A percentile compares a stretch with the other conserved stretches of the same genome.
phyloP scores from a whole-genome alignment of 257 asterid species.

The Rauvolfia tetraphylla region DNA sequence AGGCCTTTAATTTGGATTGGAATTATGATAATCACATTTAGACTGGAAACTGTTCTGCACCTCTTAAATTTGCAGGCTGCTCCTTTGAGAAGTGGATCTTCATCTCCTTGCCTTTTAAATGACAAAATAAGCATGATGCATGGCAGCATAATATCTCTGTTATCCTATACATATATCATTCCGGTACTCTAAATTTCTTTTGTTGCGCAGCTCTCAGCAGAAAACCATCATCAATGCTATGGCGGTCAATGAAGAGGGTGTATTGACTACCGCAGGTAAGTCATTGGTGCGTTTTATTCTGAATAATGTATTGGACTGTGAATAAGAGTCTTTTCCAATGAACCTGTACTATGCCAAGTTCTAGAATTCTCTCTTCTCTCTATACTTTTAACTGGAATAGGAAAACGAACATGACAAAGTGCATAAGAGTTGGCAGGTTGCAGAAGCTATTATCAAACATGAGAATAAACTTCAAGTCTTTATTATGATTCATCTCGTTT shows the following conservation, averaged over 20 bases:
- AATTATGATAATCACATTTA: neutral
- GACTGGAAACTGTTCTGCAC: neutral
- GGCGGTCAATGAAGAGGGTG: conserved; percentile 87
- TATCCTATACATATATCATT: neutral
- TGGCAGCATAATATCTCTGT: neutral
- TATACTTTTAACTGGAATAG: neutral
- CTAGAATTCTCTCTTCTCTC: neutral
- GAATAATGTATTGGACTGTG: too few species aligned
- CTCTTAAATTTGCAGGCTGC: neutral
- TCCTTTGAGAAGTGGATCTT: neutral
- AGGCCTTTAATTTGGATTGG: neutral
- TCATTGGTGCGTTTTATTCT: neutral
- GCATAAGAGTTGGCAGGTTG: neutral
- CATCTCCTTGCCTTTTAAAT: neutral
- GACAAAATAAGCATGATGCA: neutral
- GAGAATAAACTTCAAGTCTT: neutral
- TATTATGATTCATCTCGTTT: conserved; percentile 15
- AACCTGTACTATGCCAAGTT: neutral
- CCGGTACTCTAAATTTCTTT: conserved; percentile 10
- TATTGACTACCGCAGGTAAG: conserved; percentile 88
- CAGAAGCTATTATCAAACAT: neutral
- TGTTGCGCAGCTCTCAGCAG: conserved; percentile 74
- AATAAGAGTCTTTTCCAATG: neutral
- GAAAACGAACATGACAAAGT: neutral
- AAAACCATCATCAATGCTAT: conserved; percentile 90